Conservation (phyloP, 1,139 yeast species). For the Candida tetrigidarum region DNA sequence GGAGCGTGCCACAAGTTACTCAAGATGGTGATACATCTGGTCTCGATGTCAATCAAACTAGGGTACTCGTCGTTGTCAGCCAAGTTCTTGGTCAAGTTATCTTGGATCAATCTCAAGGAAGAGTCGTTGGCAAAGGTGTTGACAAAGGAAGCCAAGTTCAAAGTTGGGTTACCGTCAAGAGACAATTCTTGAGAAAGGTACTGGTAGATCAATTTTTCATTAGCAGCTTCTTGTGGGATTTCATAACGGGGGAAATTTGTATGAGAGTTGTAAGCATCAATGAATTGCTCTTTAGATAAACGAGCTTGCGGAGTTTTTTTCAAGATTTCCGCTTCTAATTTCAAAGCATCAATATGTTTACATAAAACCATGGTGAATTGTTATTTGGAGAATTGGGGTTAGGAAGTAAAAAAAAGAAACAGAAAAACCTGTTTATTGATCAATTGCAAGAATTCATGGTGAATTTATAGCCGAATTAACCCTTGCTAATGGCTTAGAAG, state of each 20-base stretch:
- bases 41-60: constrained; percentile 76
- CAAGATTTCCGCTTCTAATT: constrained; percentile 35
- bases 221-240: constrained; percentile 62
- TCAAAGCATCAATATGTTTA: constrained; percentile 42
- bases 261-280: constrained; percentile 39
- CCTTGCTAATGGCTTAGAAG: not conserved
- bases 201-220: constrained; percentile 57
- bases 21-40: constrained; percentile 80
- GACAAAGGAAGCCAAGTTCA: constrained; percentile 89
- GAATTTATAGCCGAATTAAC: not conserved
- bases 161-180: constrained; percentile 82
- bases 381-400: not conserved
- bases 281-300: constrained; percentile 34
- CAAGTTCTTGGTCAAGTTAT: constrained; percentile 81
- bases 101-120: constrained; percentile 53
- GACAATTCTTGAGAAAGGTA: constrained; percentile 74
- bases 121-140: constrained; percentile 66
- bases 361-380: constrained; percentile 40
- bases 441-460: not conserved
- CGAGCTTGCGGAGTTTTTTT: constrained; percentile 26
- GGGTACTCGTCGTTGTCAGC: constrained; percentile 97
- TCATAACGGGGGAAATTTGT: constrained; percentile 49
- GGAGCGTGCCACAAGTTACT: constrained; percentile 86
- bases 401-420: not conserved
- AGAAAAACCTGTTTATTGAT: not conserved